phyloP scores from a whole-genome alignment of 371 early-diverging fungal species.

The Mucor racemosus region DNA sequence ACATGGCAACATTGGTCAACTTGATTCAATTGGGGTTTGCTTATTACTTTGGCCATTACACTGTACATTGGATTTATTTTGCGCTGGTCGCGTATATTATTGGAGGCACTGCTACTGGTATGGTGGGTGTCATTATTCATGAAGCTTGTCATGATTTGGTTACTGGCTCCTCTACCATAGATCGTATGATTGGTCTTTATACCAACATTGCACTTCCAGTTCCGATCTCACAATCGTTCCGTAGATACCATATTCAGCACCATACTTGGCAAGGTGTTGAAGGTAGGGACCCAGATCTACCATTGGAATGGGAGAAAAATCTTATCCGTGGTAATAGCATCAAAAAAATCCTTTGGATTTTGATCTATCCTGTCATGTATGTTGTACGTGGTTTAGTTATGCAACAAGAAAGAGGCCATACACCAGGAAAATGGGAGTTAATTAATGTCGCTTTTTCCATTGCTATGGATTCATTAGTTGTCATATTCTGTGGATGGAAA shows the following conservation, averaged over 20 bases:
- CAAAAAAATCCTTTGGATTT: slow-evolving; percentile 80
- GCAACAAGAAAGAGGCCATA: slow-evolving; percentile 62
- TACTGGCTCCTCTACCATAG: slow-evolving; percentile 67
- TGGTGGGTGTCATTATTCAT: slow-evolving; percentile 87
- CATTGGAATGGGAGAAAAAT: slow-evolving; percentile 84
- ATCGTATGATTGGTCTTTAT: slow-evolving; percentile 82
- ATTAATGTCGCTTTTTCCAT: slow-evolving; percentile 78
- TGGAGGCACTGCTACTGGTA: slow-evolving; percentile 83
- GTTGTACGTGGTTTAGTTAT: slow-evolving; percentile 85
- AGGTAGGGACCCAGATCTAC: slow-evolving; percentile 96
- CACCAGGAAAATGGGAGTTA: slow-evolving; percentile 80
- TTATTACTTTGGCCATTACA: slow-evolving; percentile 75
- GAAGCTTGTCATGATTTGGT: slow-evolving; percentile 91
- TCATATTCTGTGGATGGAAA: slow-evolving; percentile 64
- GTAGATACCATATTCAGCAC: slow-evolving; percentile 96
- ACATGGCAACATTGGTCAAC: slow-evolving; percentile 69
- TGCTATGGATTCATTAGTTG: slow-evolving; percentile 62
- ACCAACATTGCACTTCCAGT: slow-evolving; percentile 88
- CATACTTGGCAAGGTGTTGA: slow-evolving; percentile 96
- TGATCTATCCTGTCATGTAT: slow-evolving; percentile 91
- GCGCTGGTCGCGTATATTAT: slow-evolving; percentile 73
- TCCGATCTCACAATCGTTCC: slow-evolving; percentile 84
- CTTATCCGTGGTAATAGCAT: slow-evolving; percentile 80
- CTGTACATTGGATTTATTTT: slow-evolving; percentile 67
- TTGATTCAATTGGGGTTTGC: slow-evolving; percentile 79